phyloP scores from a whole-genome alignment of 2,329 filamentous ascomycete genomes.

The Fusarium piperis region DNA sequence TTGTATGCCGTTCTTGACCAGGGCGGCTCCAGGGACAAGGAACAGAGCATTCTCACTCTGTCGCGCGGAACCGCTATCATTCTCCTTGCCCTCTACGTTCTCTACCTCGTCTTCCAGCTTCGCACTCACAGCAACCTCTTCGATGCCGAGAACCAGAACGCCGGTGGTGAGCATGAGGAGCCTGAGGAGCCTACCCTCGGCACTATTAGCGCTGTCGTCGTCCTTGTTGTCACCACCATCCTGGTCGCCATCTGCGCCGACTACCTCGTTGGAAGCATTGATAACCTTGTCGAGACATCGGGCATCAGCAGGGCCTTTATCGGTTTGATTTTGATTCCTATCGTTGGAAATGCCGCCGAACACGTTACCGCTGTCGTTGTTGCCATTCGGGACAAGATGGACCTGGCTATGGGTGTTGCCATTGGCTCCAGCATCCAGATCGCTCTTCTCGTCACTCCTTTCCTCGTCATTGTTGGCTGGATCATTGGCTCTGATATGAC shows the following conservation, averaged over 20 bases:
- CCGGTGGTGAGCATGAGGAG: slow-evolving; percentile 58
- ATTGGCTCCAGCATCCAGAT: slow-evolving; percentile 87
- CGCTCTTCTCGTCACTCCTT: slow-evolving; percentile 81
- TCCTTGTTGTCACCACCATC: slow-evolving; percentile 75
- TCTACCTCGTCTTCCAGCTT: slow-evolving; percentile 83
- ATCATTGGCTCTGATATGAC: slow-evolving; percentile 78
- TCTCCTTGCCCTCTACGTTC: slow-evolving; percentile 76
- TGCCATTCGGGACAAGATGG: slow-evolving; percentile 80
- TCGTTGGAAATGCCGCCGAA: slow-evolving; percentile 83
- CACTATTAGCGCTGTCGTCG: slow-evolving; percentile 70
- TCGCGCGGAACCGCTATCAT: slow-evolving; percentile 82
- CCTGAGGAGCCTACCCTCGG: slow-evolving; percentile 64
- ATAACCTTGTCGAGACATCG: slow-evolving; percentile 73
- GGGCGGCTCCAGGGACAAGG: slow-evolving; percentile 53
- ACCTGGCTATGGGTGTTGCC: slow-evolving; percentile 78
- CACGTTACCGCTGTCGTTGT: slow-evolving; percentile 85
- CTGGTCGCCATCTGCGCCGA: slow-evolving; percentile 79
- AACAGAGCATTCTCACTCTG: slow-evolving; percentile 71
- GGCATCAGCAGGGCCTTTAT: slow-evolving; percentile 84
- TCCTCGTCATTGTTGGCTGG: slow-evolving; percentile 84
- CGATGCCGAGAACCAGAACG: slow-evolving; percentile 59
- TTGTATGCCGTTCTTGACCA: slow-evolving; percentile 72
- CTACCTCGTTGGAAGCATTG: slow-evolving; percentile 80
- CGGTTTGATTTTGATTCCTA: slow-evolving; percentile 80
- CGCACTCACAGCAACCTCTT: slow-evolving; percentile 79